These are phyloP conservation scores for Sistotremastrum niveocremeum DNA, from an alignment of 768 basidiomycete species.

Conservation along the genomic window DNA sequence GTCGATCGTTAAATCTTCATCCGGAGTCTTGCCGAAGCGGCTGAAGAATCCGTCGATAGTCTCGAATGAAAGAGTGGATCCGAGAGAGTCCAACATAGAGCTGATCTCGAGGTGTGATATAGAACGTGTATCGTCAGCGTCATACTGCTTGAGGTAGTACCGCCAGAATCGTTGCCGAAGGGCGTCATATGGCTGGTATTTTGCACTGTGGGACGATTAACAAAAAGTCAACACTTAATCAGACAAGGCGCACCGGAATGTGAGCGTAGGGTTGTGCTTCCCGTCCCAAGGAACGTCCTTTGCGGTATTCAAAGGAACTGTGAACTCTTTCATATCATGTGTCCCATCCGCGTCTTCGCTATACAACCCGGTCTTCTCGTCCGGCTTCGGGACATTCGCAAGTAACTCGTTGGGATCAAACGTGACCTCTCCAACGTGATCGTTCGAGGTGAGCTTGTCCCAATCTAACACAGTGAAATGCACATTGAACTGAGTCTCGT, in stretches of 20 bases:
- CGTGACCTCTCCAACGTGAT: conserved; percentile 68
- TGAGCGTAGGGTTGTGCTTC: conserved; percentile 55
- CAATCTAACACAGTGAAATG: conserved; percentile 85
- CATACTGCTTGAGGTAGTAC: conserved; percentile 81
- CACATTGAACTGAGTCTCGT: conserved; percentile 67
- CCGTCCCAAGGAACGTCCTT: conserved; percentile 61
- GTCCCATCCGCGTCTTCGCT: conserved; percentile 34
- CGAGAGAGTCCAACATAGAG: conserved; percentile 93
- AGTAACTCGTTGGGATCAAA: conserved; percentile 64
- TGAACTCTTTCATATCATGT: conserved; percentile 59
- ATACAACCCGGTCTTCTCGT: conserved; percentile 40
- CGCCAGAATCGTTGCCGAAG: conserved; percentile 86
- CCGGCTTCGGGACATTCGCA: conserved; percentile 50
- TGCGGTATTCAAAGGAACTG: conserved; percentile 43
- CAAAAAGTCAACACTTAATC: not conserved
- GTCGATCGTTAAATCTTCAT: conserved; percentile 56
- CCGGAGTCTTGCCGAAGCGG: conserved; percentile 47
- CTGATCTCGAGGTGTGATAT: conserved; percentile 80
- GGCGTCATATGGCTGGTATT: conserved; percentile 90
- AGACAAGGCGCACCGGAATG: conserved; percentile 37
- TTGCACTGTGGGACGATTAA: conserved; percentile 42
- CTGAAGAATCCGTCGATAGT: conserved; percentile 80
- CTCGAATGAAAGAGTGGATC: conserved; percentile 70
- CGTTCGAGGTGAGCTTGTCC: conserved; percentile 88
- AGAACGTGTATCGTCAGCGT: conserved; percentile 63